Conservation (phyloP, 805 yeast species). For the Wickerhamomyces queroliae region DNA sequence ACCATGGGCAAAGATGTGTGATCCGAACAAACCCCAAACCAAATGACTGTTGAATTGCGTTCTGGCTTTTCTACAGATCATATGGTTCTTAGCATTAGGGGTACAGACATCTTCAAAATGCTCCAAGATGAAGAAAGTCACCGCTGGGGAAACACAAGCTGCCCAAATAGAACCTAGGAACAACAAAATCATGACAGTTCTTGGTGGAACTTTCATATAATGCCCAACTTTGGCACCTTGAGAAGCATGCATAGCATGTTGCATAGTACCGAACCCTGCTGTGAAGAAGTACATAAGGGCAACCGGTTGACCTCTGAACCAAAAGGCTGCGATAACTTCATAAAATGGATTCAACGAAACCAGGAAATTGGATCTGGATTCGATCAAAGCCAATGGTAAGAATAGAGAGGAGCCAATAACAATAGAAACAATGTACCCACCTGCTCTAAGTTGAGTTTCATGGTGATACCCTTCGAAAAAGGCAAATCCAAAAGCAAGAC, state of each 20-base stretch:
- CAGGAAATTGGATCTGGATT: neutral
- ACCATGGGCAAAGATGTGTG: neutral
- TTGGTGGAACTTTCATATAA: conserved; percentile 59
- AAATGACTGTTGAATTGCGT: conserved; percentile 34
- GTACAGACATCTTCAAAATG: conserved; percentile 36
- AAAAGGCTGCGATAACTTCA: conserved; percentile 56
- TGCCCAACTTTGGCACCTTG: conserved; percentile 59
- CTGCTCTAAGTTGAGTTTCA: neutral
- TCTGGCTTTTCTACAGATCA: conserved; percentile 39
- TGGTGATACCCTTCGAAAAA: neutral
- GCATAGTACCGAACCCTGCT: conserved; percentile 46
- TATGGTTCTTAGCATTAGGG: conserved; percentile 34
- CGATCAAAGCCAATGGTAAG: neutral
- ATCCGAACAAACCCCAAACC: neutral
- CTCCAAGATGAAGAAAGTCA: conserved; percentile 34
- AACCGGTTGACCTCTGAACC: conserved; percentile 54
- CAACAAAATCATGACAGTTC: conserved; percentile 49
- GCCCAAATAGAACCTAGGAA: conserved; percentile 39
- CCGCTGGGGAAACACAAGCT: conserved; percentile 34
- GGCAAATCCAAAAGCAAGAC: neutral
- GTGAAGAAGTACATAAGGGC: conserved; percentile 61
- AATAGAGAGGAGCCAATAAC: neutral
- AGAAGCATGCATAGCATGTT: conserved; percentile 49
- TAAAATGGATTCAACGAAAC: neutral
- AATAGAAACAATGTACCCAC: neutral